Evolutionary conservation across 1,284 basidiomycete genomes (phyloP), one percentile per base, ranked within the genome.

Genomic region (Irpex rosettiformis): DNA sequence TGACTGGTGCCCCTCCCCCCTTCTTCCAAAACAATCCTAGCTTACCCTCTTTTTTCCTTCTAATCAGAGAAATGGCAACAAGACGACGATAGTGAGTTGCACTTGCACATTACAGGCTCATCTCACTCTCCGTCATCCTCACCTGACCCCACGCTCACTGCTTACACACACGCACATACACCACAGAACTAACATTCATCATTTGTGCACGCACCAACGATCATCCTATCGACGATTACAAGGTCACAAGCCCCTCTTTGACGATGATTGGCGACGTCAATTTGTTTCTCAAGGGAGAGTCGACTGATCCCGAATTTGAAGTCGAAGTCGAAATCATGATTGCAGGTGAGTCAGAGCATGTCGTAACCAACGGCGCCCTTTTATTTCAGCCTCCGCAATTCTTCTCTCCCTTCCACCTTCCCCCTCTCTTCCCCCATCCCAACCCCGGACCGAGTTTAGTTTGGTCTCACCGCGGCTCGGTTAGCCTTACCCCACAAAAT

Each of bases 261-360:
- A 80, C 79, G 8, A 96, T 97, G 94, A 79, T 93, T 13, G 96
- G 96, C 29, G 95, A 98, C 69, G 93, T 96, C 43, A 98, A 98
- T 70, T 74, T 97, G 27, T 97, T 98, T 71, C 74, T 97, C 57
- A 88, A 88, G 24, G 83, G 85, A 33, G 68, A 74, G 11, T 70
- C 73, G 3, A 65, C 65, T 2, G 70, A 75, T 28, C 72, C 79
- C 28, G 78, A 79, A 27, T 85, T 82, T 61, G 80, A 83, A 61
- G 81, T 76, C 2, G 82, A 83, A 62, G 75, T 84, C 21, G 93
- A 95, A 66, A 85, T 96, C 62, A 96, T 96, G 94, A 89, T 96
- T 65, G 91, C 91, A 55, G 84, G 88, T 83, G 61, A 57, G 78
- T 25, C 49, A 18, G 13, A 22, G n/a, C 24, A 45, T 18, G 11